Conservation (phyloP, 1,139 yeast genomes). For the Yamadazyma membranifaciens region DNA sequence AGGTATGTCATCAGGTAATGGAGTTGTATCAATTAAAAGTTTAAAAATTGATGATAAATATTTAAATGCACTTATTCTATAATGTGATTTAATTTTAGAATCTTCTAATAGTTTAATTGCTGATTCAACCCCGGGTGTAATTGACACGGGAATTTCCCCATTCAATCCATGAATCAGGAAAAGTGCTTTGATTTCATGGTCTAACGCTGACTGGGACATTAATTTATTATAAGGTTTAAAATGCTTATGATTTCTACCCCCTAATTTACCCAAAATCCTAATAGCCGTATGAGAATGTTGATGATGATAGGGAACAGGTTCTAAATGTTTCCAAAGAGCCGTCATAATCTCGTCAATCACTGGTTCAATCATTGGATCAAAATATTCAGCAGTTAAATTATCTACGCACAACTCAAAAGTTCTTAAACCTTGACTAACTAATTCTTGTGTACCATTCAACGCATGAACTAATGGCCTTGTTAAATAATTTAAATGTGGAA, state of each 20-base stretch:
- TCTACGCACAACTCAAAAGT: conserved; percentile 97
- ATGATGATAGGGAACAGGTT: conserved; percentile 90
- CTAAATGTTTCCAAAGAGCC: conserved; percentile 87
- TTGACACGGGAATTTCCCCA: conserved; percentile 60
- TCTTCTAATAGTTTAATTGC: conserved; percentile 72
- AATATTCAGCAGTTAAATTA: conserved; percentile 91
- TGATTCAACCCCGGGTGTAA: conserved; percentile 79
- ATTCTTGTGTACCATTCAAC: conserved; percentile 83
- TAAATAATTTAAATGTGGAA: conserved; percentile 84
- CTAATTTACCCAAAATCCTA: conserved; percentile 89
- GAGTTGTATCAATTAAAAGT: conserved; percentile 65
- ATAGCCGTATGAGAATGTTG: conserved; percentile 94
- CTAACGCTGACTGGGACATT: conserved; percentile 53
- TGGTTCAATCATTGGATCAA: conserved; percentile 96
- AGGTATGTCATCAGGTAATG: conserved; percentile 58
- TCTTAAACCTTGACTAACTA: conserved; percentile 90
- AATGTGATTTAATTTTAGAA: conserved; percentile 60
- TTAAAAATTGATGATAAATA: conserved; percentile 67
- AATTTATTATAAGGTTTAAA: conserved; percentile 71
- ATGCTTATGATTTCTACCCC: conserved; percentile 91
- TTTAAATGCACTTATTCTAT: conserved; percentile 73
- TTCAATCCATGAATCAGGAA: conserved; percentile 71
- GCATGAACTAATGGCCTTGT: conserved; percentile 93
- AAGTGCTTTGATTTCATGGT: conserved; percentile 67
- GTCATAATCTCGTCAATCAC: conserved; percentile 91